Evolutionary conservation across 1,284 basidiomycete genomes (phyloP).

Genomic region (Quambalaria eucalypti): DNA sequence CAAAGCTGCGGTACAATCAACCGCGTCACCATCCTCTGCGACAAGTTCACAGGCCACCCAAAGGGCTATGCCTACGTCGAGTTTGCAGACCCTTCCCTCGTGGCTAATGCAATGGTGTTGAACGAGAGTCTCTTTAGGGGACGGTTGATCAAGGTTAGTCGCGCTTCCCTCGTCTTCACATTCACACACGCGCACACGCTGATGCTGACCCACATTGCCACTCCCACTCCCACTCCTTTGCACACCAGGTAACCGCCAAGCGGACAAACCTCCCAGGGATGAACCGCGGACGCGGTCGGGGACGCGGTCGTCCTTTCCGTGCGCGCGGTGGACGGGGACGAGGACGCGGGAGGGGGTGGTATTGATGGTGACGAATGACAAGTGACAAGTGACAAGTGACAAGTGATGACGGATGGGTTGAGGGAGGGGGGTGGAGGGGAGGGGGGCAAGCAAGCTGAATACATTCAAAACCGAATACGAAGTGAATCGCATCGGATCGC

Average conservation of each 20-base stretch:
- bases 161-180: neutral
- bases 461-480: too few species aligned
- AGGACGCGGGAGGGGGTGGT: too few species aligned
- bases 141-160: conserved; percentile 73
- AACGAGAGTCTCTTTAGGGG: conserved; percentile 92
- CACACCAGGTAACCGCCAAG: conserved; percentile 43
- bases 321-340: too few species aligned
- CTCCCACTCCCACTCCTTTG: too few species aligned
- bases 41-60: conserved; percentile 98
- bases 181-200: neutral
- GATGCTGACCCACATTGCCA: neutral
- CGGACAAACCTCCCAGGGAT: conserved; percentile 44
- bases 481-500: too few species aligned
- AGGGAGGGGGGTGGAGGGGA: too few species aligned
- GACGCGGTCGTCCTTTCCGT: conserved; percentile 25
- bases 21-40: conserved; percentile 95
- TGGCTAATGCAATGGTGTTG: conserved; percentile 85
- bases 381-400: too few species aligned
- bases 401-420: too few species aligned
- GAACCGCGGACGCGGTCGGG: conserved; percentile 33
- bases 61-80: conserved; percentile 99
- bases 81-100: conserved; percentile 86
- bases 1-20: conserved; percentile 96
- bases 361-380: too few species aligned
- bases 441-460: too few species aligned